A percentile compares a stretch with the other conserved stretches of the same genome.
phyloP scores from a whole-genome alignment of 225 moss, liverwort and hornwort genomes.

The Climacium dendroides region DNA sequence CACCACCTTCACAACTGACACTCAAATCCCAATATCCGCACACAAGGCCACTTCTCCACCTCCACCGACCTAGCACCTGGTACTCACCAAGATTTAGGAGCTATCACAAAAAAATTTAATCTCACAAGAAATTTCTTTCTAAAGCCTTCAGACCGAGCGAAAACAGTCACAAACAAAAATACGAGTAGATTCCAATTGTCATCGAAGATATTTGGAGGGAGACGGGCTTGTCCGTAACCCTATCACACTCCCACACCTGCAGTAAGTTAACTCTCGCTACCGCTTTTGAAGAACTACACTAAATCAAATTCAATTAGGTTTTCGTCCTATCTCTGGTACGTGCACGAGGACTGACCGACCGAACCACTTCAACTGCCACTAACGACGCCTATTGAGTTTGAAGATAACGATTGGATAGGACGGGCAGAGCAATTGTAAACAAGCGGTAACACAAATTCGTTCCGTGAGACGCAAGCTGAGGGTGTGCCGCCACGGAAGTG shows the following conservation, averaged over 20 bases:
- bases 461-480: not conserved
- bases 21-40: not conserved
- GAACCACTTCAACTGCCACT: not conserved
- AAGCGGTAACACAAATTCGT: not conserved
- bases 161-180: not conserved
- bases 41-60: not conserved
- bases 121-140: not conserved
- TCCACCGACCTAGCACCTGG: not conserved
- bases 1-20: not conserved
- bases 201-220: not conserved
- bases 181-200: not conserved
- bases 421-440: not conserved
- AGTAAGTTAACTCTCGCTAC: not conserved
- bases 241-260: not conserved
- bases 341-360: not conserved
- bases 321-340: not conserved
- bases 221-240: not conserved
- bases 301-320: not conserved
- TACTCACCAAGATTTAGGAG: not conserved
- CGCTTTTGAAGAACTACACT: not conserved
- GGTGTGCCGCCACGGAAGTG: not conserved
- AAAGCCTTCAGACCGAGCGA: not conserved
- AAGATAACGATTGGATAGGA: not conserved
- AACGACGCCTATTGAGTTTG: not conserved
- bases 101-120: not conserved